Evolutionary conservation across 495 filamentous ascomycete genomes (phyloP).

Genomic region (Neurospora terricola): DNA sequence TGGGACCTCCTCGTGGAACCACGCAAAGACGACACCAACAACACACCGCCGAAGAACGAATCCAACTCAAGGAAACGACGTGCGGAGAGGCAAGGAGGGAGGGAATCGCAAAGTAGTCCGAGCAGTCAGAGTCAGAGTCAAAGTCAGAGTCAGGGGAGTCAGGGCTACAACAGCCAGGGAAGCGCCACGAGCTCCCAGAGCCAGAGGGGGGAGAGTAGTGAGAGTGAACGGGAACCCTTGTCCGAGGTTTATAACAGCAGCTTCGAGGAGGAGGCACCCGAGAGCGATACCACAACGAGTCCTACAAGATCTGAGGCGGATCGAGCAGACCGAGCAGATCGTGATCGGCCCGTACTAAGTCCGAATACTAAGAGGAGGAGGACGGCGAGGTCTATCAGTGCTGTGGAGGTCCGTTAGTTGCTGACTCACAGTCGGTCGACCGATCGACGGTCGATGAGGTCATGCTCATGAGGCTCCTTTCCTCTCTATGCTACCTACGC

Average conservation of each 20-base stretch:
- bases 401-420: slow-evolving; percentile 21
- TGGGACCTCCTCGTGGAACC: slow-evolving; percentile 21
- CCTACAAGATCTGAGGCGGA: background rate
- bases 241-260: slow-evolving; percentile 22
- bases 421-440: background rate
- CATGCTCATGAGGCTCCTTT: background rate
- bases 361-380: slow-evolving; percentile 25
- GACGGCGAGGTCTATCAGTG: slow-evolving; percentile 11
- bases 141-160: background rate
- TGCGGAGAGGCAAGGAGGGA: slow-evolving; percentile 3
- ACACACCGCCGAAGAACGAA: background rate
- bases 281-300: background rate
- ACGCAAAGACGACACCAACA: background rate
- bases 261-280: slow-evolving; percentile 18
- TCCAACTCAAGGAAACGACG: slow-evolving; percentile 2
- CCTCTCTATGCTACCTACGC: background rate
- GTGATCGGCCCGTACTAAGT: slow-evolving; percentile 16
- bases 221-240: slow-evolving; percentile 9
- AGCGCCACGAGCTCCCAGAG: background rate
- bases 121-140: background rate
- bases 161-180: background rate
- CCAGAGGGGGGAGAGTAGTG: background rate
- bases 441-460: background rate
- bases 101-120: background rate
- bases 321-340: slow-evolving; percentile 5